Evolutionary conservation across 2,329 filamentous ascomycete species (phyloP).

Genomic region (Ophiostoma sp.): DNA sequence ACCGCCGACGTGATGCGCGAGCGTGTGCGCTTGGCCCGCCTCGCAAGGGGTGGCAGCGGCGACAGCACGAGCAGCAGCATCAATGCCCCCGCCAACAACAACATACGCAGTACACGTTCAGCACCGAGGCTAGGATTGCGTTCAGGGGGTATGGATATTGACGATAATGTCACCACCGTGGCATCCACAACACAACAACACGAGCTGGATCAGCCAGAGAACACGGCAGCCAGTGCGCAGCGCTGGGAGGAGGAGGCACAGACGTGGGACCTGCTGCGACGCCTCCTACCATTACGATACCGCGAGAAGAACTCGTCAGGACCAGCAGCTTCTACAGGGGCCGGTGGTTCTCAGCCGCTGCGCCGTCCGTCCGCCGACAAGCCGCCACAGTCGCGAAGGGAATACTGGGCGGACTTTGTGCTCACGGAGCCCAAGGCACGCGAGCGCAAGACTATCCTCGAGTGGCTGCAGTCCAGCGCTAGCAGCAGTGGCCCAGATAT

Average conservation of each 20-base stretch:
- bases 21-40: slow-evolving; percentile 32
- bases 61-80: slow-evolving; percentile 22
- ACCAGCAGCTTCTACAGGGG: background rate
- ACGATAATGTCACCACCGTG: slow-evolving; percentile 39
- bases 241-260: slow-evolving; percentile 78
- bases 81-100: slow-evolving; percentile 14
- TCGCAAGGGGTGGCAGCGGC: slow-evolving; percentile 26
- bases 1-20: slow-evolving; percentile 42
- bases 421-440: slow-evolving; percentile 64
- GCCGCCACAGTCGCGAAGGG: slow-evolving; percentile 31
- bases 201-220: background rate
- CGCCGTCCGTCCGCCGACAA: slow-evolving; percentile 24
- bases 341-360: slow-evolving; percentile 6
- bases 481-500: slow-evolving; percentile 65
- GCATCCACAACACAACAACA: slow-evolving; percentile 27
- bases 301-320: slow-evolving; percentile 35
- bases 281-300: slow-evolving; percentile 68
- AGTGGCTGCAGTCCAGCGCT: slow-evolving; percentile 79
- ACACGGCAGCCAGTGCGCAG: slow-evolving; percentile 43
- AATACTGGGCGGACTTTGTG: slow-evolving; percentile 66
- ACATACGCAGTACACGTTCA: background rate
- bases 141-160: slow-evolving; percentile 48
- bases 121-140: slow-evolving; percentile 11
- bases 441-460: slow-evolving; percentile 73
- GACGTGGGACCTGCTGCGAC: slow-evolving; percentile 80